phyloP scores from a whole-genome alignment of 257 asterid species.

The Petunia axillaris region DNA sequence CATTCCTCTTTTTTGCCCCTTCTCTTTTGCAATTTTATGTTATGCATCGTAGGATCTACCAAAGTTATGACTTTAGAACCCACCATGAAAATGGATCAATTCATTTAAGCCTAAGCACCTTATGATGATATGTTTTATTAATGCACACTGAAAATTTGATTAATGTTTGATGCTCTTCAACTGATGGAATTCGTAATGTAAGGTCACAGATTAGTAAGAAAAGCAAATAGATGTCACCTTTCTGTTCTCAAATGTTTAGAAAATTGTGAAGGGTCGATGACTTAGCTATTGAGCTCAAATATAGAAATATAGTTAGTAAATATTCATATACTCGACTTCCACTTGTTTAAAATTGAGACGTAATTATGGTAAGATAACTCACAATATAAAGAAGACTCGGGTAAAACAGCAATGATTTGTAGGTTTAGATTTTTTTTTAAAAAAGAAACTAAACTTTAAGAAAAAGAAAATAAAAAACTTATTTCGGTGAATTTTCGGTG shows the following conservation, averaged over 20 bases:
- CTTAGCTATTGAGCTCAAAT: too few species aligned
- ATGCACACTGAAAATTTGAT: neutral
- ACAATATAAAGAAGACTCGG: neutral
- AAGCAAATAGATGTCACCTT: constrained; percentile 11
- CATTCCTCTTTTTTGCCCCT: constrained; percentile 10
- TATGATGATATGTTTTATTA: neutral
- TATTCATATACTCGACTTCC: too few species aligned
- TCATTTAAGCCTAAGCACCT: neutral
- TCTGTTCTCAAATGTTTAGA: neutral
- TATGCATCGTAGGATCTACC: neutral
- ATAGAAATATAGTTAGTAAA: too few species aligned
- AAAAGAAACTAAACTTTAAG: neutral
- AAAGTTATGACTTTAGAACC: too few species aligned
- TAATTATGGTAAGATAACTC: neutral
- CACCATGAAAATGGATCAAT: neutral
- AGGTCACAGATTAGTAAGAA: constrained; percentile 16
- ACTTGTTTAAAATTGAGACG: too few species aligned
- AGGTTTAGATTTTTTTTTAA: too few species aligned
- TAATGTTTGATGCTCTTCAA: constrained; percentile 7
- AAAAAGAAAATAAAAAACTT: neutral
- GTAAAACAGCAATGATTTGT: too few species aligned
- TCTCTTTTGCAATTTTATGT: neutral
- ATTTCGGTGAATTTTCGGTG: constrained; percentile 22
- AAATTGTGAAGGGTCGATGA: neutral
- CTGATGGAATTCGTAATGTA: constrained; percentile 13